Base-by-base conservation (phyloP, 1,284 basidiomycete genomes). In the Agroathelia rolfsii region DNA sequence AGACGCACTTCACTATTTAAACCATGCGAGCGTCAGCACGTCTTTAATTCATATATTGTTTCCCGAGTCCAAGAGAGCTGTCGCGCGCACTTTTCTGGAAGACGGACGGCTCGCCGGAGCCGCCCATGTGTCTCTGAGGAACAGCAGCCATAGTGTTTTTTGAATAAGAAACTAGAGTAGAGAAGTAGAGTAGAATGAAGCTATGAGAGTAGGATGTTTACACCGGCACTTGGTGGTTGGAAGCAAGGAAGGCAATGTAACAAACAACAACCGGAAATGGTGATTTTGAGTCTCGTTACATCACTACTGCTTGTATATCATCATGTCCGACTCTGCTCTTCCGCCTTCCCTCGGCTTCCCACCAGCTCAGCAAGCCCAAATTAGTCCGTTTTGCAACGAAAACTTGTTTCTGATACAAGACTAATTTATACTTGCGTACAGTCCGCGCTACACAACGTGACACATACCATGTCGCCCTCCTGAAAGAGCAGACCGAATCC, bases 391-490 rank as follows among this genome's bases (percentile, higher is more conserved):
- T 21, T 39, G 23, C 11, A 16, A 17, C 19, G n/a, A n/a, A n/a
- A n/a, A n/a, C n/a, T n/a, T n/a, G n/a, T n/a, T n/a, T 17, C 12
- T 23, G 22, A 9, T 28, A 14, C 21, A 13, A 14, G 32, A 28
- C 13, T 24, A 9, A 32, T 27, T 18, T 39, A 18, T 47, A 33
- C 46, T 24, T 24, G 10, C 28, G 12, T 33, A 10, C 43, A 93
- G 88, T 92, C 47, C 69, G 89, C 41, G 78, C 88, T 23, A 79
- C 88, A 50, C 88, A 93, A 50, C 64, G 89, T 39, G 89, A 94
- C 55, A 46, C 82, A 15, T 79, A 80, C 42, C 85, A 90, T 55
- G 66, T 89, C 28, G 65, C 72, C 15, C 70, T 76, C 5, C 57
- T 93, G 46, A 76, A 70, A 35, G 85, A 88, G 35, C 78, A 90